Evolutionary conservation across 306 rosid species (phyloP), one percentile per base, ranked within the genome.

Genomic region (Gleditsia sinensis): DNA sequence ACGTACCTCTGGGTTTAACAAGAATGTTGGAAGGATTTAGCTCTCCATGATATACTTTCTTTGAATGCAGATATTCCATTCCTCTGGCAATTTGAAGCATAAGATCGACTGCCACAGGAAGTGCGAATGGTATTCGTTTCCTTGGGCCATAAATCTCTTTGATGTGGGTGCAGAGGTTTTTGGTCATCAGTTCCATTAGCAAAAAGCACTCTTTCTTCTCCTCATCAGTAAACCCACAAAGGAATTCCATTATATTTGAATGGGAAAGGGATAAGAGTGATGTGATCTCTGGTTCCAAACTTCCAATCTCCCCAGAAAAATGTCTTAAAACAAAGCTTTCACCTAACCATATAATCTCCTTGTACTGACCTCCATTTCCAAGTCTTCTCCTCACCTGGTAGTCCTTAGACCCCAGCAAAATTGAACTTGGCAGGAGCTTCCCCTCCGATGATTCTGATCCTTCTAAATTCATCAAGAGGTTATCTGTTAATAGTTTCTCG

Each of bases 81-180:
- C 97, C 98, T 76, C 96, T 85, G 23, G 97, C 90, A 62, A 94
- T 88, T 78, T 94, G 97, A 84, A 91, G 95, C 98, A 94, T 90
- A n/a, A 88, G 49, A 88, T 91, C 96, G 59, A 91, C 78, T 9
- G 91, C 95, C 54, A 84, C 93, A n/a, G 89, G 82, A 74, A 90
- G 90, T 54, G 87, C 71, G 75, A 87, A 94, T 1, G 94, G 90
- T 62, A 85, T 58, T 51, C 89, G 78, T 85, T 86, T 94, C 80
- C 83, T 83, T 0, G 86, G 82, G 11, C 94, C 91, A 46, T 83
- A 74, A 46, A 78, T 67, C 84, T 91, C 98, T 76, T 88, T 94
- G 75, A 85, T 82, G 73, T 91, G 81, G 46, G 76, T 67, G 51
- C 64, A 25, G 17, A 94, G 88, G 59, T 89, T 90, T 80, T 76